phyloP scores from a whole-genome alignment of 495 filamentous ascomycete species.

The Podospora pseudopauciseta region DNA sequence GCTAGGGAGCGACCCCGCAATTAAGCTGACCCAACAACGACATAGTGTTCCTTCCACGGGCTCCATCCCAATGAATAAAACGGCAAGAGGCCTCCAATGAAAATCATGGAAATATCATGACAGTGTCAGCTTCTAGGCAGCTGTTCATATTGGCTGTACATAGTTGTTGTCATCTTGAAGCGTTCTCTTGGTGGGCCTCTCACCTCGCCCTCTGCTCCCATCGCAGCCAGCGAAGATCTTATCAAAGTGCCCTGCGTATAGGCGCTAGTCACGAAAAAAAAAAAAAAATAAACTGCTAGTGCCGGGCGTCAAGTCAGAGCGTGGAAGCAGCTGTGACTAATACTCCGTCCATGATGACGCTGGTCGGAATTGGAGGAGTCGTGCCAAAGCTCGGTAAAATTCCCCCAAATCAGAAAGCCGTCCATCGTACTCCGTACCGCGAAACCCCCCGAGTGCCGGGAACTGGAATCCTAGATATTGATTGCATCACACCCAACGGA shows the following conservation, averaged over 20 bases:
- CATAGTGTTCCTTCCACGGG: not conserved
- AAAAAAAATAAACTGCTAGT: too few species aligned
- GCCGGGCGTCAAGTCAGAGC: not conserved
- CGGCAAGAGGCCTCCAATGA: not conserved
- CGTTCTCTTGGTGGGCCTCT: too few species aligned
- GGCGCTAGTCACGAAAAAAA: not conserved
- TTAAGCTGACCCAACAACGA: not conserved
- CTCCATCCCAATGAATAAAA: not conserved
- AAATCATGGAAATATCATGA: too few species aligned
- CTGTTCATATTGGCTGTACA: too few species aligned
- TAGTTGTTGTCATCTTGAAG: too few species aligned
- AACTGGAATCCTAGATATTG: not conserved
- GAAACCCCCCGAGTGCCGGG: slow-evolving; percentile 1
- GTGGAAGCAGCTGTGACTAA: not conserved
- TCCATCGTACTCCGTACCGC: not conserved
- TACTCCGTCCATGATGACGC: not conserved
- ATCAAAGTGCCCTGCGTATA: not conserved
- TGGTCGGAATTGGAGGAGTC: not conserved
- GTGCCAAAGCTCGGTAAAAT: not conserved
- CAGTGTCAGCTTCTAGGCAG: too few species aligned
- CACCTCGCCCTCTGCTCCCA: too few species aligned
- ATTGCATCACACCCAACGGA: not conserved
- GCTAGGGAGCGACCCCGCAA: not conserved
- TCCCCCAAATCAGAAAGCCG: not conserved
- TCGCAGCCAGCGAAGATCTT: too few species aligned